phyloP scores from a whole-genome alignment of 2,329 filamentous ascomycete species.

The Rutstroemia sp. region DNA sequence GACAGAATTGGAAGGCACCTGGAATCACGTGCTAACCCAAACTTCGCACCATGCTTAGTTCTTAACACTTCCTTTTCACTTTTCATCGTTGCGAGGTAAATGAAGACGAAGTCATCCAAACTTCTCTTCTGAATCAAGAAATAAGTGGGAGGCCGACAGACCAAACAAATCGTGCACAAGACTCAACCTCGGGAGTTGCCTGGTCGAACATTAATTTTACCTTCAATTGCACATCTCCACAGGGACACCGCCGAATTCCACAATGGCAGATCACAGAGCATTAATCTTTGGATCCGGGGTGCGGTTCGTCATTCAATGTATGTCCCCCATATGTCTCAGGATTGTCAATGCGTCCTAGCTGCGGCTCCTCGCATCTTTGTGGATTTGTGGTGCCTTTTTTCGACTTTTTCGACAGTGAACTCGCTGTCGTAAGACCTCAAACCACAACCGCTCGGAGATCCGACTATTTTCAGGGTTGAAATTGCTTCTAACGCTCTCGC shows the following conservation, averaged over 20 bases:
- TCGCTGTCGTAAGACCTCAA: neutral
- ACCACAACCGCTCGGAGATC: neutral
- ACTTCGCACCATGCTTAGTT: neutral
- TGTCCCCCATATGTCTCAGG: neutral
- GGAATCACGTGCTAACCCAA: neutral
- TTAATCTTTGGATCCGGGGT: no score
- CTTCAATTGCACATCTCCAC: no score
- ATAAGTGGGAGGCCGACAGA: neutral
- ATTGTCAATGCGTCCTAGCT: neutral
- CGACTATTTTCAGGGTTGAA: neutral
- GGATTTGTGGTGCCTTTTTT: neutral
- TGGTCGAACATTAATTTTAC: no score
- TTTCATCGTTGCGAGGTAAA: no score
- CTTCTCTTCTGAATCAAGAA: no score
- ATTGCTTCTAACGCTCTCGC: neutral
- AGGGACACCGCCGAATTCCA: no score
- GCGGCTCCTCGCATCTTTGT: constrained; percentile 6
- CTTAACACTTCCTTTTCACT: neutral
- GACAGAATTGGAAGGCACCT: neutral
- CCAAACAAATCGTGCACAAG: no score
- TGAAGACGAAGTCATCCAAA: no score
- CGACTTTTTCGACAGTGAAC: neutral
- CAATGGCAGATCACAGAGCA: no score
- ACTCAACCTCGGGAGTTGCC: no score
- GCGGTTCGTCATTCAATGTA: neutral